These are phyloP conservation scores for Oryza officinalis DNA, from an alignment of 176 grass and related monocot species.

Conservation along the genomic window DNA sequence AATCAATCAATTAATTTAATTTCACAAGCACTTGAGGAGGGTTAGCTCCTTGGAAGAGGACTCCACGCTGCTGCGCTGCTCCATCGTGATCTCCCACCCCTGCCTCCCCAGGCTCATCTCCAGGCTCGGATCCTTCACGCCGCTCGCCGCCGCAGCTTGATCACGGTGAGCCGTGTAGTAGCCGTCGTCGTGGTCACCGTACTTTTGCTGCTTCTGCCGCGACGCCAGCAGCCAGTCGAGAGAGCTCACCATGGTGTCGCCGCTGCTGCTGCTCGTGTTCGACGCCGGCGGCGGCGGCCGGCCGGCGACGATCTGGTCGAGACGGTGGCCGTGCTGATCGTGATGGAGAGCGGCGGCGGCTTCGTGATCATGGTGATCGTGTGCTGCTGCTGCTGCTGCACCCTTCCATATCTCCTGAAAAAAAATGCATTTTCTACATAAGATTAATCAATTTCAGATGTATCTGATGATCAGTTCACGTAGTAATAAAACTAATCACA, in stretches of 20 bases:
- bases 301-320: not conserved
- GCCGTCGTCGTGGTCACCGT: too few relatives aligned
- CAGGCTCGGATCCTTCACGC: conserved; percentile 34
- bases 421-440: not conserved
- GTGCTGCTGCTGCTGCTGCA: not conserved
- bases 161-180: not conserved
- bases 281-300: not conserved
- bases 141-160: not conserved
- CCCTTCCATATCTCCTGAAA: not conserved
- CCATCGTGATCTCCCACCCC: conserved; percentile 44
- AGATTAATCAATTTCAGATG: not conserved
- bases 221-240: conserved; percentile 11
- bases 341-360: not conserved
- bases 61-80: conserved; percentile 13
- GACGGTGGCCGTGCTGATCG: not conserved
- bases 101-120: conserved; percentile 58
- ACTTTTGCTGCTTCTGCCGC: not conserved
- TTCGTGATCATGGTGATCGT: not conserved
- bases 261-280: conserved; percentile 24
- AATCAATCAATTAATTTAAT: not conserved
- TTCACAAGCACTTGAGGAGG: conserved; percentile 48
- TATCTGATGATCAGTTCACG: not conserved
- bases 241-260: conserved; percentile 16
- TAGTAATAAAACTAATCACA: not conserved
- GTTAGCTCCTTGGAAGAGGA: conserved; percentile 38